These are phyloP conservation scores for Phytopythium oedochilum DNA, from an alignment of 352 stramenopile genomes.

Conservation along the genomic window DNA sequence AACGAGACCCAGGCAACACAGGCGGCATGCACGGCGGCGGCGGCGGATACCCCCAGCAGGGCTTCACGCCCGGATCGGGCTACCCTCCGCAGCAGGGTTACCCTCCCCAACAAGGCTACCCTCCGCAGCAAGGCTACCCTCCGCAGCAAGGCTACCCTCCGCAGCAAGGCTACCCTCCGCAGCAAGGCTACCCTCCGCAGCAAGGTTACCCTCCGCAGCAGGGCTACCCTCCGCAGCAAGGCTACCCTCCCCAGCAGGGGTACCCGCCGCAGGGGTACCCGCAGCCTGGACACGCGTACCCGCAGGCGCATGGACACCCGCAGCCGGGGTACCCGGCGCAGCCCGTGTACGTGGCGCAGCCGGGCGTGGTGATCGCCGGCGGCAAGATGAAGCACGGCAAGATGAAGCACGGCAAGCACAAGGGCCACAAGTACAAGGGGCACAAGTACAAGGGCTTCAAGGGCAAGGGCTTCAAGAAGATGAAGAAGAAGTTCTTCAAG, in stretches of 20 bases:
- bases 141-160: constrained; percentile 1
- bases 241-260: constrained; percentile 10
- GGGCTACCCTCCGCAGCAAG: constrained; percentile 9
- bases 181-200: constrained; percentile 22
- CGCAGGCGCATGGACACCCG: constrained; percentile 1
- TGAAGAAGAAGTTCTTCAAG: constrained; percentile 50
- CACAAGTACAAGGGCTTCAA: constrained; percentile 15
- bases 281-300: constrained; percentile 15
- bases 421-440: constrained; percentile 16
- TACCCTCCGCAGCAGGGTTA: constrained; percentile 28
- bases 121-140: constrained; percentile 7
- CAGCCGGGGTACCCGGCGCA: constrained; percentile 14
- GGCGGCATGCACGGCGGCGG: background rate
- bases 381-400: constrained; percentile 21
- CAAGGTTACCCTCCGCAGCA: constrained; percentile 18
- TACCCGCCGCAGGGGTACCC: constrained; percentile 13
- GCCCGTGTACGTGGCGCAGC: constrained; percentile 21
- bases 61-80: constrained; percentile 18
- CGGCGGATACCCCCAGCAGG: constrained; percentile 13
- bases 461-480: constrained; percentile 30
- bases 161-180: constrained; percentile 17
- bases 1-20: background rate
- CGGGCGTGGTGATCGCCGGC: constrained; percentile 12
- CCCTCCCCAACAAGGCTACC: constrained; percentile 23
- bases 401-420: constrained; percentile 21